Base-by-base conservation (phyloP, 805 yeast genomes). In the Ogataea salicorniae region DNA sequence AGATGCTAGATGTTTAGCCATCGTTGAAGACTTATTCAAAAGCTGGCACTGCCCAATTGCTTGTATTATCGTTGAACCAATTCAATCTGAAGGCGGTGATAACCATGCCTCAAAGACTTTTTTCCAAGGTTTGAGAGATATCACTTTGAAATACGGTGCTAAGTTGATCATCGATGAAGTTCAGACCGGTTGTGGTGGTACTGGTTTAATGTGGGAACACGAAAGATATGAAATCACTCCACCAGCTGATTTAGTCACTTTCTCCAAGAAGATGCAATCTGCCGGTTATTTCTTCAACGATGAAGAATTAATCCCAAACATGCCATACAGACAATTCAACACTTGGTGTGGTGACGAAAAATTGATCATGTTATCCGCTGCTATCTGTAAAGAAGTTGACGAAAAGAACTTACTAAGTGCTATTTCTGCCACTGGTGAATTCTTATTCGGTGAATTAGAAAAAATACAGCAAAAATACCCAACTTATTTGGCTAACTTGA, bases 281-380 rank as follows among this genome's bases (percentile, higher is more conserved):
- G 95, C 95, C 38, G 95, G 95, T 50, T 87, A 81, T 77, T 87
- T 77, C 77, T 87, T 81, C 81, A 81, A 79, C 59, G 80, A 83
- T 69, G 81, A 85, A 42, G 83, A 81, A 59, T 70, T 87, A 50
- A 75, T 83, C 57, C 95, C 95, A 61, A 75, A 80, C 68, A 67
- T 69, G 61, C 81, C 95, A n/a, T 87, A 84, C 77, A 81, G 95
- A 68, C 95, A 87, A 75, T 87, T 87, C 79, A 87, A 87, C 81
- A 87, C 95, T 49, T 87, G 95, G 95, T 85, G 92, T 71, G 95
- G 95, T 60, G 95, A 87, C 71, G 91, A 95, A 66, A 84, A 90
- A 50, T 81, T 83, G 70, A 77, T 85, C 65, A 72, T 87, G 59
- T 74, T 88, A 59, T 86, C 91, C 47, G 82, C 84, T 61, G 81